Conservation (phyloP, 202 grass and related monocot species). For the Setaria viridis region DNA sequence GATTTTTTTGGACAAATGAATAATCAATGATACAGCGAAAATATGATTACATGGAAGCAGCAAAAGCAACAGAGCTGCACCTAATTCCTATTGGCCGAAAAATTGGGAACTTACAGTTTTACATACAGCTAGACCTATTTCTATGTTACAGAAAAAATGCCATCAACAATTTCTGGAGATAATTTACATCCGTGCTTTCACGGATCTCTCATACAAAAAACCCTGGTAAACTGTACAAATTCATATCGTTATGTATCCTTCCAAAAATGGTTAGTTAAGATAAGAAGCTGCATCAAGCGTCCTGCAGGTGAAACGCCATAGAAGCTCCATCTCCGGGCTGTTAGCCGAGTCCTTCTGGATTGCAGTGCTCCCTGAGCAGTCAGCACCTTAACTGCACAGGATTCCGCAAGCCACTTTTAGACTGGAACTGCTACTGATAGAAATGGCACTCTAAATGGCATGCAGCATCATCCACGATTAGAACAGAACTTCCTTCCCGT, state of each 20-base stretch:
- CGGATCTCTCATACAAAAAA: constrained; percentile 22
- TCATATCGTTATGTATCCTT: constrained; percentile 11
- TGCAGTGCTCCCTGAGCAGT: constrained; percentile 8
- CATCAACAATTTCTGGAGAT: constrained; percentile 5
- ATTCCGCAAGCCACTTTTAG: not conserved
- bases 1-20: constrained; percentile 27
- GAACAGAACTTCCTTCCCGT: constrained; percentile 42
- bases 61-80: constrained; percentile 14
- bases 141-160: constrained; percentile 34
- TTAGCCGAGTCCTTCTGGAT: constrained; percentile 16
- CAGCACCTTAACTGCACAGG: not conserved
- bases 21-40: not conserved
- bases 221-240: not conserved
- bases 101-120: constrained; percentile 22
- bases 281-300: not conserved
- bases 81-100: constrained; percentile 39
- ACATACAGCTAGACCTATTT: constrained; percentile 45
- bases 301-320: not conserved
- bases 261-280: constrained; percentile 41
- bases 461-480: constrained; percentile 1
- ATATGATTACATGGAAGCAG: not conserved
- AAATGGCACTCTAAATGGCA: not conserved
- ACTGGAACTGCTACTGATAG: constrained; percentile 11
- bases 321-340: not conserved
- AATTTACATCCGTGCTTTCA: constrained; percentile 40